Evolutionary conservation across 1,284 basidiomycete genomes (phyloP).

Genomic region (Chalciporus sp.): DNA sequence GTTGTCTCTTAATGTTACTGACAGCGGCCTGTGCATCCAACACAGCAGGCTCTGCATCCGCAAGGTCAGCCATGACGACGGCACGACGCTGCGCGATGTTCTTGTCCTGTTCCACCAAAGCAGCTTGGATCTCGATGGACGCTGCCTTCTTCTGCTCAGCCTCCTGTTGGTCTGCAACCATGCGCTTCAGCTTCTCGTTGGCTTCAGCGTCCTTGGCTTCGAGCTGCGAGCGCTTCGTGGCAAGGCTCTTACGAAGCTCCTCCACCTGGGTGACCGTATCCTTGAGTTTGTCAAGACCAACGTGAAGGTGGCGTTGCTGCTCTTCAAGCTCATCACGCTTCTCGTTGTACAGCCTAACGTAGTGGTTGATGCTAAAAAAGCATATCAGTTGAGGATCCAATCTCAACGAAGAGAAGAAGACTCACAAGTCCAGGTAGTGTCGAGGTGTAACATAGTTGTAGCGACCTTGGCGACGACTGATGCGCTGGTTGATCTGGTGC

Average conservation of each 20-base stretch:
- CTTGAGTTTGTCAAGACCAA: constrained; percentile 95
- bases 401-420: constrained; percentile 25
- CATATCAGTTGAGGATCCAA: constrained; percentile 10
- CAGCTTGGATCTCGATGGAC: constrained; percentile 94
- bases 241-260: constrained; percentile 93
- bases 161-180: constrained; percentile 98
- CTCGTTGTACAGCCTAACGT: constrained; percentile 94
- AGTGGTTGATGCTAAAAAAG: constrained; percentile 85
- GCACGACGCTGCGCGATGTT: constrained; percentile 86
- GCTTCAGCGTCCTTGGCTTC: constrained; percentile 94
- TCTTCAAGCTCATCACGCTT: constrained; percentile 99
- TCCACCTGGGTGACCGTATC: constrained; percentile 97
- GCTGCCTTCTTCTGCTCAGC: constrained; percentile 98
- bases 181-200: constrained; percentile 95
- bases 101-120: constrained; percentile 88
- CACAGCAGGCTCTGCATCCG: constrained; percentile 97
- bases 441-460: constrained; percentile 98
- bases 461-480: constrained; percentile 90
- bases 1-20: constrained; percentile 96
- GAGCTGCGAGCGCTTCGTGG: constrained; percentile 91
- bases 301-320: constrained; percentile 97
- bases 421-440: constrained; percentile 98
- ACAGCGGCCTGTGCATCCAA: constrained; percentile 94
- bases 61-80: constrained; percentile 94
- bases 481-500: constrained; percentile 85